Percentiles rank a stretch among this genome's conserved stretches.
Conservation (phyloP, 345 rosid species). For the Arabidopsis suecica region DNA sequence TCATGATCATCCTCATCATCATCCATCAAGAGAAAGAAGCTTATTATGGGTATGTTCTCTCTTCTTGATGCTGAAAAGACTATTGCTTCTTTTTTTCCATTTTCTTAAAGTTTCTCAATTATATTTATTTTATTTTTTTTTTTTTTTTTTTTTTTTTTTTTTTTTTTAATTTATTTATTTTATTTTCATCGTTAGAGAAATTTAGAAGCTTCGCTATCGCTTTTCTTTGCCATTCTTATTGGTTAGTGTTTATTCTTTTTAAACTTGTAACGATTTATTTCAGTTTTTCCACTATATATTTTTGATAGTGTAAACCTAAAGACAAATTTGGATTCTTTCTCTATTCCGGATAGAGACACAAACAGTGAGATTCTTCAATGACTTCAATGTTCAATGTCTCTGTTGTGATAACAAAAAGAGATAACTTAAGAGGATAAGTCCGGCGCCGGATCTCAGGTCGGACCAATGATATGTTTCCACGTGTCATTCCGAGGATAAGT, state of each 20-base stretch:
- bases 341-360: constrained; percentile 28
- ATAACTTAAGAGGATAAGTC: constrained; percentile 39
- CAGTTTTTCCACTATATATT: background rate
- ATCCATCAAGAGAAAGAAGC: constrained; percentile 14
- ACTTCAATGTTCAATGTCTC: constrained; percentile 30
- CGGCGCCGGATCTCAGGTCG: constrained; percentile 39
- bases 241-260: constrained; percentile 7
- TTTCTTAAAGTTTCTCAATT: background rate
- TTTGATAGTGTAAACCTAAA: background rate
- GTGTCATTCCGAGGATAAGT: constrained; percentile 41
- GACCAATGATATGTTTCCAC: constrained; percentile 28
- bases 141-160: no score
- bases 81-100: constrained; percentile 25
- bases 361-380: constrained; percentile 44
- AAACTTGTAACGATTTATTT: constrained; percentile 13
- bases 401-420: constrained; percentile 22
- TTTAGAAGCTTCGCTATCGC: constrained; percentile 39
- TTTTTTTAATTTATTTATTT: constrained; percentile 1
- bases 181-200: constrained; percentile 11
- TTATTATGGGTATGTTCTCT: constrained; percentile 36
- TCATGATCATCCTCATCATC: constrained; percentile 33
- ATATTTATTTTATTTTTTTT: constrained; percentile 13
- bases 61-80: constrained; percentile 42
- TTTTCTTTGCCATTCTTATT: constrained; percentile 31
- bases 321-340: constrained; percentile 30